phyloP scores from a whole-genome alignment of 2,329 filamentous ascomycete genomes.

The Colletotrichum phormii region DNA sequence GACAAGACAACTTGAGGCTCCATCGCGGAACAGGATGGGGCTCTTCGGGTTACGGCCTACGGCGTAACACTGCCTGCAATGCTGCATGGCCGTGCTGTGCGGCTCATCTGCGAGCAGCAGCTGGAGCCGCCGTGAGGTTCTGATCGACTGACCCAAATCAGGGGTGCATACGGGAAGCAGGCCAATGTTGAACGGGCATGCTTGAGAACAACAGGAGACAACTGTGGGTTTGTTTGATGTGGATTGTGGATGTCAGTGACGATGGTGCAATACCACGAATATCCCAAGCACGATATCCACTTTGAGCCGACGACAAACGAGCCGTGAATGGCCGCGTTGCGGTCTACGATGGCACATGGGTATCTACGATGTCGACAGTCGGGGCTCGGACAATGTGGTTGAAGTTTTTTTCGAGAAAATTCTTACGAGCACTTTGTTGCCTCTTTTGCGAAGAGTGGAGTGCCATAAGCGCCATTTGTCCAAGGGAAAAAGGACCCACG shows the following conservation, averaged over 20 bases:
- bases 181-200: neutral
- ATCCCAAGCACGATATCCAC: conserved; percentile 20
- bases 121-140: conserved; percentile 10
- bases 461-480: conserved; percentile 2
- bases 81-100: neutral
- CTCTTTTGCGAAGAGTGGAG: conserved; percentile 5
- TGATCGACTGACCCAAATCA: conserved; percentile 14
- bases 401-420: neutral
- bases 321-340: conserved; percentile 19
- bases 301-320: conserved; percentile 38
- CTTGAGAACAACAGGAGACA: conserved; percentile 19
- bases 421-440: conserved; percentile 6
- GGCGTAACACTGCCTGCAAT: neutral
- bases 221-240: conserved; percentile 5
- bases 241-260: neutral
- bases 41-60: conserved; percentile 11
- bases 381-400: neutral
- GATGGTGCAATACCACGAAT: conserved; percentile 19
- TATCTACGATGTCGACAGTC: neutral
- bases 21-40: conserved; percentile 33
- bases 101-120: conserved; percentile 19
- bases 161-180: conserved; percentile 5
- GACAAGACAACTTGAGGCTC: conserved; percentile 17
- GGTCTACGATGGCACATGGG: neutral
- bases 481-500: conserved; percentile 4